These are phyloP conservation scores for Thelonectria discophora DNA, from an alignment of 2,329 filamentous ascomycete genomes.

Conservation along the genomic window DNA sequence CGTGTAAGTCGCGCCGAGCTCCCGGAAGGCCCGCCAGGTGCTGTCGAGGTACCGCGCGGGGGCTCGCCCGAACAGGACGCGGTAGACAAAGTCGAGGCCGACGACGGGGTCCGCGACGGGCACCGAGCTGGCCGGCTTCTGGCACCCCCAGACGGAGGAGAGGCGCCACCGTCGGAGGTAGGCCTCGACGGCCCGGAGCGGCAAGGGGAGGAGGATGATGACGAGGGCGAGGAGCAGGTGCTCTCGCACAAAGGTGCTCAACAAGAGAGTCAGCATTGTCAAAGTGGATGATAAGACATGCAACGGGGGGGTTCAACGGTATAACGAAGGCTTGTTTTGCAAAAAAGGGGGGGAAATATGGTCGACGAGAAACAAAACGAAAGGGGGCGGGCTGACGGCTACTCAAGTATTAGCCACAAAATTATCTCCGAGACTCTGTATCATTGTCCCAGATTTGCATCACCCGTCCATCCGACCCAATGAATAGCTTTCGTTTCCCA, in stretches of 20 bases:
- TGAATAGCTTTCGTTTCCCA: constrained; percentile 9
- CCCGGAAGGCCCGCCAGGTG: constrained; percentile 39
- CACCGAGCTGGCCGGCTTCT: constrained; percentile 34
- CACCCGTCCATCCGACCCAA: constrained; percentile 25
- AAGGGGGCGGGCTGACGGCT: constrained; percentile 28
- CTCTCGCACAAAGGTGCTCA: constrained; percentile 30
- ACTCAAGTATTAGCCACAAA: constrained; percentile 34
- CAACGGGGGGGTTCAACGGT: constrained; percentile 1
- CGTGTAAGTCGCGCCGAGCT: constrained; percentile 46
- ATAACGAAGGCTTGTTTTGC: background rate
- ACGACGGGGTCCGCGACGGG: constrained; percentile 45
- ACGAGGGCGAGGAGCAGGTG: constrained; percentile 30
- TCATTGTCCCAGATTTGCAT: constrained; percentile 41
- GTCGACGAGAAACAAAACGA: constrained; percentile 27
- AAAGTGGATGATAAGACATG: constrained; percentile 8
- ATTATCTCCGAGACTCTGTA: constrained; percentile 40
- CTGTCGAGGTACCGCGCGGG: constrained; percentile 43
- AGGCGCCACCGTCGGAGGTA: constrained; percentile 29
- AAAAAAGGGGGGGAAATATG: constrained; percentile 20
- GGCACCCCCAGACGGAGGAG: constrained; percentile 36
- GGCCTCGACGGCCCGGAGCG: constrained; percentile 26
- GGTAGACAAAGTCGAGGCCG: constrained; percentile 49
- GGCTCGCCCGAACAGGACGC: constrained; percentile 38
- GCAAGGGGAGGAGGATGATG: constrained; percentile 32
- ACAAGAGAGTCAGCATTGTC: constrained; percentile 30